These are phyloP conservation scores for Rutstroemia sydowiana DNA, from an alignment of 2,329 filamentous ascomycete genomes.

Conservation along the genomic window DNA sequence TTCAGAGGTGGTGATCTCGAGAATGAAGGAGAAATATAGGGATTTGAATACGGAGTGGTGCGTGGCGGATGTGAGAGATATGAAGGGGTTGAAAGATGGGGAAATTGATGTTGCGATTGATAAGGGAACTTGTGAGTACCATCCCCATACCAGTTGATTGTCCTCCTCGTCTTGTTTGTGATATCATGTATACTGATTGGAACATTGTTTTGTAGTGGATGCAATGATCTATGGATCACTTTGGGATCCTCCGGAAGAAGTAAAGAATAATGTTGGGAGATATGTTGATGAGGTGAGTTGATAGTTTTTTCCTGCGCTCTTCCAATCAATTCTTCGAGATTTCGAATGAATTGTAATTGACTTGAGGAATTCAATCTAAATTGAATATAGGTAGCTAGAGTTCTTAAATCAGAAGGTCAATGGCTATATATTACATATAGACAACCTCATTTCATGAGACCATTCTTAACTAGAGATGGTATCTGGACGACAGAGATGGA, in stretches of 20 bases:
- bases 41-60: slow-evolving; percentile 35
- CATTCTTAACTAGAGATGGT: slow-evolving; percentile 27
- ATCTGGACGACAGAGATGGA: neutral
- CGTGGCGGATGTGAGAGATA: slow-evolving; percentile 43
- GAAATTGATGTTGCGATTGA: slow-evolving; percentile 50
- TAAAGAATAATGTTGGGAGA: slow-evolving; percentile 38
- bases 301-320: neutral
- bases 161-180: no score
- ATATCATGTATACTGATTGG: no score
- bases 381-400: slow-evolving; percentile 39
- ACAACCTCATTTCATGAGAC: slow-evolving; percentile 47
- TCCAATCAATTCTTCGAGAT: neutral
- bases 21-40: slow-evolving; percentile 41
- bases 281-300: slow-evolving; percentile 43
- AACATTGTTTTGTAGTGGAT: slow-evolving; percentile 24
- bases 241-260: slow-evolving; percentile 30
- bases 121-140: slow-evolving; percentile 37
- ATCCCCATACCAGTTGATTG: no score
- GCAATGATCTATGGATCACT: slow-evolving; percentile 44
- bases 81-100: slow-evolving; percentile 34
- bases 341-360: slow-evolving; percentile 2
- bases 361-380: no score
- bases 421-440: slow-evolving; percentile 48
- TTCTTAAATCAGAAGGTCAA: slow-evolving; percentile 39
- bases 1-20: slow-evolving; percentile 43